Evolutionary conservation across 2,329 filamentous ascomycete genomes (phyloP), one percentile per base, ranked within the genome.

Genomic region (Colletotrichum viniferum): DNA sequence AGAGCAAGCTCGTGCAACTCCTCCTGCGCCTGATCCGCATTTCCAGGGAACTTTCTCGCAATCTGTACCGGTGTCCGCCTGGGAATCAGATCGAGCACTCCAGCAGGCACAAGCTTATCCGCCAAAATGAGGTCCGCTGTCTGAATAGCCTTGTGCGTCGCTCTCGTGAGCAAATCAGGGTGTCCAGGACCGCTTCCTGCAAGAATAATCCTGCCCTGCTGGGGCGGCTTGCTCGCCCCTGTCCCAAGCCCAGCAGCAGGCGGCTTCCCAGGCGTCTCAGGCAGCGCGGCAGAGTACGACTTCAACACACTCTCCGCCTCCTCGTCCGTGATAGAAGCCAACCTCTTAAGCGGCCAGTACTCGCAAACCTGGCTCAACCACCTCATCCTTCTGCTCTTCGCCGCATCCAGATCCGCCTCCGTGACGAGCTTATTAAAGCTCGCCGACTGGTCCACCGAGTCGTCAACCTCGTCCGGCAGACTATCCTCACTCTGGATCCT

Each of bases 321-420:
- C 10, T 90, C 89, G 80, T 98, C 95, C 5, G 91, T 93, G 77
- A 98, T 93, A 55, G 90, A 89, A 9, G 96, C 95, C 2, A 99
- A 90, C 21, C 94, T 92, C 77, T 92, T 93, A 30, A 99, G 88
- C 2, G 97, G 96, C 97, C 97, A 99, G 85, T 99, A 99, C 87
- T 99, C 97, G 88, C 97, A 99, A 68, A 99, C 95, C 83, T 99
- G 97, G 24, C 94, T 92, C 2, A 99, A 88, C 97, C 97, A 99
- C 73, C 97, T 91, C 88, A 98, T 96, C 67, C 97, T 91, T 75
- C 96, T 89, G 26, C 91, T 96, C 82, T 95, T 95, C 18, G 92
- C 91, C 4, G 93, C 93, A 75, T 94, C 93, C 1, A 90, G 86
- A 80, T 97, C 95, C 60, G 93, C 92, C 62, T 95, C 93, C 0